phyloP scores from a whole-genome alignment of 495 filamentous ascomycete genomes.

The Aspergillus haitiensis region DNA sequence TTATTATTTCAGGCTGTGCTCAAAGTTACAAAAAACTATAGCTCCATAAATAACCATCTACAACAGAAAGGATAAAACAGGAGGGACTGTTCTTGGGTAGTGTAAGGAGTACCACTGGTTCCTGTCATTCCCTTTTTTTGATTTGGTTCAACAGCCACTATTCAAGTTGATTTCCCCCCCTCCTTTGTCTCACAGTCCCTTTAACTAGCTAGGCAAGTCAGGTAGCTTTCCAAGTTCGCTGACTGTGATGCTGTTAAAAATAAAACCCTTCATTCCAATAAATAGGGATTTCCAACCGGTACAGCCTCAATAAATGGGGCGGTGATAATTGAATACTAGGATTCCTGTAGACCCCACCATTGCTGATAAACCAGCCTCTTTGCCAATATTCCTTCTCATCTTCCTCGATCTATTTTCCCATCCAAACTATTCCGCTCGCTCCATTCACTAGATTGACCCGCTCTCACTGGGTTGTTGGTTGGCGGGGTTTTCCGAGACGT shows the following conservation, averaged over 20 bases:
- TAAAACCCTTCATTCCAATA: background rate
- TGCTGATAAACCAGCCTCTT: background rate
- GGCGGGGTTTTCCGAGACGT: conserved; percentile 19
- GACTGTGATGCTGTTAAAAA: background rate
- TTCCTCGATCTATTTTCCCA: background rate
- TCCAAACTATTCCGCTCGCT: conserved; percentile 5
- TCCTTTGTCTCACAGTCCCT: background rate
- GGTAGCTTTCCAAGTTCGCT: no score
- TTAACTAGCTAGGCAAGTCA: no score
- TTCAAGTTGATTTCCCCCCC: background rate
- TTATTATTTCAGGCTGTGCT: no score
- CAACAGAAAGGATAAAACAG: no score
- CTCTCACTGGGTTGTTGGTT: conserved; percentile 7
- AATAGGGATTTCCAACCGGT: background rate
- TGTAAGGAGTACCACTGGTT: background rate
- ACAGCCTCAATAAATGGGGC: conserved; percentile 2
- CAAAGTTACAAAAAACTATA: no score
- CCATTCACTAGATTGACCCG: background rate
- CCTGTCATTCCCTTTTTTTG: background rate
- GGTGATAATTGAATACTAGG: background rate
- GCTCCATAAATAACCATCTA: no score
- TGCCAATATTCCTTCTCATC: background rate
- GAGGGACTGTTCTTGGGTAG: no score
- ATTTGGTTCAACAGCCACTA: background rate
- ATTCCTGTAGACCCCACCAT: background rate